A percentile compares a stretch with the other conserved stretches of the same genome.
These are phyloP conservation scores for Trifolium repens DNA, from an alignment of 306 rosid species.

Conservation along the genomic window DNA sequence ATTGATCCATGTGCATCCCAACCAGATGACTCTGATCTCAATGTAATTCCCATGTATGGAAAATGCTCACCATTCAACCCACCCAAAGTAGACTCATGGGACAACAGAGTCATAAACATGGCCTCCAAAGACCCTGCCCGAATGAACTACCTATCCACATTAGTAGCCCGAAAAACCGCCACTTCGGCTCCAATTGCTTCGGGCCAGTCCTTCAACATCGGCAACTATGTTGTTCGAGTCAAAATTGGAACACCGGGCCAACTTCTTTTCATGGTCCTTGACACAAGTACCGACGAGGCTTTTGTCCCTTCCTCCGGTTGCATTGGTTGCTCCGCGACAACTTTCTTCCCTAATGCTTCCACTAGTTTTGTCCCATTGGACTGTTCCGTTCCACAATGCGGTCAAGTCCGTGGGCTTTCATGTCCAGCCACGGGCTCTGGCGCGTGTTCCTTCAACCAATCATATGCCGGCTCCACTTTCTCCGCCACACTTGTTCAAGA, in stretches of 20 bases:
- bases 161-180: conserved; percentile 54
- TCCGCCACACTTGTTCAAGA: conserved; percentile 75
- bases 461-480: conserved; percentile 82
- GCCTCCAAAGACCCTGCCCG: conserved; percentile 78
- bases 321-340: conserved; percentile 62
- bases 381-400: conserved; percentile 66
- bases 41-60: conserved; percentile 76
- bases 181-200: conserved; percentile 73
- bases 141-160: conserved; percentile 63
- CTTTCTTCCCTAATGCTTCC: conserved; percentile 61
- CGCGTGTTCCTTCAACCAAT: conserved; percentile 68
- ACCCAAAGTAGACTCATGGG: conserved; percentile 64
- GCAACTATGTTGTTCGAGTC: conserved; percentile 76
- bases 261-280: conserved; percentile 74
- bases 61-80: conserved; percentile 85
- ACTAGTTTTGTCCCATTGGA: conserved; percentile 56
- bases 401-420: conserved; percentile 66
- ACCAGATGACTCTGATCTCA: conserved; percentile 55
- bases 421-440: conserved; percentile 56
- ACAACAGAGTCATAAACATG: conserved; percentile 64
- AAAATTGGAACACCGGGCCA: conserved; percentile 83
- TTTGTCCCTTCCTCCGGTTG: conserved; percentile 85
- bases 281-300: conserved; percentile 83
- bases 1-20: conserved; percentile 63
- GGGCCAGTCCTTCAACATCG: conserved; percentile 75